phyloP scores from a whole-genome alignment of 768 basidiomycete genomes.

The Mrakia gelida region DNA sequence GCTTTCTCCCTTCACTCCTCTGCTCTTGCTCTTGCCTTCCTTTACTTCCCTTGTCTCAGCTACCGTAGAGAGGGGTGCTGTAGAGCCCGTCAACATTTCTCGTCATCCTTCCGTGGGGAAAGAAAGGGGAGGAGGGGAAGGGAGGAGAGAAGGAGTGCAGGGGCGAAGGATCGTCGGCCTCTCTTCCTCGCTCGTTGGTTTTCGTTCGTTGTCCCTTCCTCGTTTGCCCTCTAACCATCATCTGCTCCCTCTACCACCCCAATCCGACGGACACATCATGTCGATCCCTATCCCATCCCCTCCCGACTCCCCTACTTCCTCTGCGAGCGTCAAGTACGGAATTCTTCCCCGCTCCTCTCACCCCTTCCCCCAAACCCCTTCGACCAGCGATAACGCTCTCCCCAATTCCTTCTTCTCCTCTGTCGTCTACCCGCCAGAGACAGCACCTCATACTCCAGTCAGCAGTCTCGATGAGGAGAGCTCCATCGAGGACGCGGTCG shows the following conservation, averaged over 20 bases:
- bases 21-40: too few relatives aligned
- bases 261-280: background rate
- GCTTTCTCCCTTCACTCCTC: too few relatives aligned
- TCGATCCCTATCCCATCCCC: background rate
- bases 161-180: too few relatives aligned
- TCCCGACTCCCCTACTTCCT: conserved; percentile 3
- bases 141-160: too few relatives aligned
- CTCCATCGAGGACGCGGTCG: background rate
- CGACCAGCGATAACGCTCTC: background rate
- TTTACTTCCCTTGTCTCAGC: too few relatives aligned
- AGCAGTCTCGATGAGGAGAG: background rate
- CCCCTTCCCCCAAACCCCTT: background rate
- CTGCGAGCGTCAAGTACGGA: background rate
- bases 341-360: background rate
- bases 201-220: too few relatives aligned
- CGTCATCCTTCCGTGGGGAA: too few relatives aligned
- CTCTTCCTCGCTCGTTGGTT: too few relatives aligned
- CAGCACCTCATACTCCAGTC: background rate
- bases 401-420: background rate
- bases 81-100: too few relatives aligned
- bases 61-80: too few relatives aligned
- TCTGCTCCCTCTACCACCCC: background rate
- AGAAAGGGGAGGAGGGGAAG: too few relatives aligned
- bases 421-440: background rate
- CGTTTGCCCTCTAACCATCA: too few relatives aligned